Evolutionary conservation across 1,284 basidiomycete species (phyloP).

Genomic region (Ganoderma resinaceum): DNA sequence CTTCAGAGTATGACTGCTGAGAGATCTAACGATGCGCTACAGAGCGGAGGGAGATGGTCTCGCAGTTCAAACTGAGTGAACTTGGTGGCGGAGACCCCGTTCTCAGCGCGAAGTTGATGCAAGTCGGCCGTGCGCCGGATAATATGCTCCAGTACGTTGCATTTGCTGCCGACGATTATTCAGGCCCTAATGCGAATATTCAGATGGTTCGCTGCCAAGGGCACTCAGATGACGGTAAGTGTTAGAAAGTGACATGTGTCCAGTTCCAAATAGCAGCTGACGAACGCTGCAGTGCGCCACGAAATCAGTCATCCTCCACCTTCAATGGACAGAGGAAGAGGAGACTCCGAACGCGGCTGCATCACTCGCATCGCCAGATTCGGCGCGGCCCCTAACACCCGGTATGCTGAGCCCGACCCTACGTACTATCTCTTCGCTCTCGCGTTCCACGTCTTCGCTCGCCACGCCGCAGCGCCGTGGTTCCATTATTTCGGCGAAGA

Average conservation of each 20-base stretch:
- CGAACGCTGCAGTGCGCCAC: constrained; percentile 75
- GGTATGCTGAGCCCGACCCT: constrained; percentile 38
- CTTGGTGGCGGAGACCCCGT: constrained; percentile 74
- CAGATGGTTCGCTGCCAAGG: constrained; percentile 91
- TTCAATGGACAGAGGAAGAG: constrained; percentile 85
- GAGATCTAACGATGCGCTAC: neutral
- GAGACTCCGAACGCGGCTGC: constrained; percentile 35
- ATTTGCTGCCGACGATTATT: neutral
- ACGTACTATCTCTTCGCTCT: constrained; percentile 47
- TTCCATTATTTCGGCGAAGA: constrained; percentile 47
- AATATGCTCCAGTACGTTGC: constrained; percentile 80
- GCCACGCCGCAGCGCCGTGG: constrained; percentile 53
- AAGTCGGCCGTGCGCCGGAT: constrained; percentile 79
- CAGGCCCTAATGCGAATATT: constrained; percentile 15
- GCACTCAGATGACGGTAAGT: constrained; percentile 85
- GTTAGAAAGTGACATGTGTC: constrained; percentile 30
- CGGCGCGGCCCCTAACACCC: constrained; percentile 33
- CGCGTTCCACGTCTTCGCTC: constrained; percentile 56
- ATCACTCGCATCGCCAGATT: constrained; percentile 15
- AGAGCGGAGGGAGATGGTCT: constrained; percentile 87
- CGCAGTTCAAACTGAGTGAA: constrained; percentile 87
- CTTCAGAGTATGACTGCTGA: neutral
- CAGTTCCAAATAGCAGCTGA: neutral
- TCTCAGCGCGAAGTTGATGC: constrained; percentile 68
- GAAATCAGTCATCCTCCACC: constrained; percentile 85